A percentile compares a stretch with the other conserved stretches of the same genome.
phyloP scores from a whole-genome alignment of 768 basidiomycete genomes.

The Lactarius sanguifluus region DNA sequence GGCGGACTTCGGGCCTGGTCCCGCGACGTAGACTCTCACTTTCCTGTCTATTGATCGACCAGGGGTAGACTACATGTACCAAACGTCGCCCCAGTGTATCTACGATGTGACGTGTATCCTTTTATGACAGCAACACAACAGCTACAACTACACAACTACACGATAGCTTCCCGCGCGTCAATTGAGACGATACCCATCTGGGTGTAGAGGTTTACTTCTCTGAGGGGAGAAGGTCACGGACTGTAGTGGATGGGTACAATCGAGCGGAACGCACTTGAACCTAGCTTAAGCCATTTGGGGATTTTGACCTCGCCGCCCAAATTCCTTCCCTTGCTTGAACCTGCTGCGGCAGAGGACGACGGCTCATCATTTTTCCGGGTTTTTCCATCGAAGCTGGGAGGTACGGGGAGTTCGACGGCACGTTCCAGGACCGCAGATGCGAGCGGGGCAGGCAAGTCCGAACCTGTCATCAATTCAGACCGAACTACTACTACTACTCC shows the following conservation, averaged over 20 bases:
- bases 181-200: slow-evolving; percentile 13
- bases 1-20: slow-evolving; percentile 87
- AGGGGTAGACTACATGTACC: slow-evolving; percentile 20
- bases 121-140: slow-evolving; percentile 6
- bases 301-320: slow-evolving; percentile 51
- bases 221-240: slow-evolving; percentile 11
- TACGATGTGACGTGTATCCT: slow-evolving; percentile 14
- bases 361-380: slow-evolving; percentile 27
- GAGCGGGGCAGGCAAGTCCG: slow-evolving; percentile 62
- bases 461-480: slow-evolving; percentile 42
- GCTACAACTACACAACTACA: slow-evolving; percentile 7
- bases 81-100: slow-evolving; percentile 11
- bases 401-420: slow-evolving; percentile 66
- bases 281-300: slow-evolving; percentile 79
- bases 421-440: slow-evolving; percentile 51
- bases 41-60: slow-evolving; percentile 72
- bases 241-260: not conserved
- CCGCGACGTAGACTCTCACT: slow-evolving; percentile 63
- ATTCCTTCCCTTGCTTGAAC: slow-evolving; percentile 15
- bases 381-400: slow-evolving; percentile 41
- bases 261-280: slow-evolving; percentile 30
- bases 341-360: slow-evolving; percentile 3
- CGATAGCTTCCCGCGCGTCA: not conserved
- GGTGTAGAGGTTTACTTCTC: slow-evolving; percentile 25
- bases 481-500: not conserved